phyloP scores from a whole-genome alignment of 106 monocot species.

The Xerophyta viscosa region DNA sequence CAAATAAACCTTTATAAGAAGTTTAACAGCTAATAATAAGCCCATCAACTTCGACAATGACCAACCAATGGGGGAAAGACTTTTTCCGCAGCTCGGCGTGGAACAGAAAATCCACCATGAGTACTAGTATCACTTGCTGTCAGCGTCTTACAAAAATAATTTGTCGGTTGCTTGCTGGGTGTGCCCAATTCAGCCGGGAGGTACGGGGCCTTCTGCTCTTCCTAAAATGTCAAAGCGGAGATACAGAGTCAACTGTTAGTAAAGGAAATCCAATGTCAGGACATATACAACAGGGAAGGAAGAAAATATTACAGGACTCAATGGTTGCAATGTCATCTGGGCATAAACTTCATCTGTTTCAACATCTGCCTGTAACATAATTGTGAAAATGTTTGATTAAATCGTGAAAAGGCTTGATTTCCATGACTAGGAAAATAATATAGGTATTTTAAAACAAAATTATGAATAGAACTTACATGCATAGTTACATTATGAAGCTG shows the following conservation, averaged over 20 bases:
- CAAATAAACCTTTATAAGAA: neutral
- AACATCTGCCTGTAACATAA: conserved; percentile 92
- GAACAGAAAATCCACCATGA: conserved; percentile 77
- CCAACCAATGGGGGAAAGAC: conserved; percentile 63
- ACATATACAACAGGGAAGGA: neutral
- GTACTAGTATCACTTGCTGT: conserved; percentile 80
- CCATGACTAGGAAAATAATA: neutral
- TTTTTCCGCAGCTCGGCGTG: conserved; percentile 76
- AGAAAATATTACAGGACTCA: conserved; percentile 46
- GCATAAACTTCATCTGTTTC: conserved; percentile 97
- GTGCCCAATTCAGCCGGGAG: conserved; percentile 41
- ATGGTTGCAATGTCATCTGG: conserved; percentile 90
- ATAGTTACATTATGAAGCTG: conserved; percentile 91
- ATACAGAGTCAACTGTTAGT: conserved; percentile 28
- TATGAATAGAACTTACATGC: conserved; percentile 53
- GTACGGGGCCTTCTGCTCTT: conserved; percentile 58
- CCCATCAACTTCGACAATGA: neutral
- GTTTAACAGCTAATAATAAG: neutral
- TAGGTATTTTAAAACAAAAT: neutral
- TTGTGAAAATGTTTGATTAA: too few relatives aligned
- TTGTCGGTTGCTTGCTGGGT: conserved; percentile 43
- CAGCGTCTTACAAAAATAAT: conserved; percentile 70
- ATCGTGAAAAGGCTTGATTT: conserved; percentile 7
- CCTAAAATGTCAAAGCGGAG: conserved; percentile 9
- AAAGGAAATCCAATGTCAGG: neutral